Evolutionary conservation across 441 rosid species (phyloP), one percentile per base, ranked within the genome.

Genomic region (Mallotus repandus): DNA sequence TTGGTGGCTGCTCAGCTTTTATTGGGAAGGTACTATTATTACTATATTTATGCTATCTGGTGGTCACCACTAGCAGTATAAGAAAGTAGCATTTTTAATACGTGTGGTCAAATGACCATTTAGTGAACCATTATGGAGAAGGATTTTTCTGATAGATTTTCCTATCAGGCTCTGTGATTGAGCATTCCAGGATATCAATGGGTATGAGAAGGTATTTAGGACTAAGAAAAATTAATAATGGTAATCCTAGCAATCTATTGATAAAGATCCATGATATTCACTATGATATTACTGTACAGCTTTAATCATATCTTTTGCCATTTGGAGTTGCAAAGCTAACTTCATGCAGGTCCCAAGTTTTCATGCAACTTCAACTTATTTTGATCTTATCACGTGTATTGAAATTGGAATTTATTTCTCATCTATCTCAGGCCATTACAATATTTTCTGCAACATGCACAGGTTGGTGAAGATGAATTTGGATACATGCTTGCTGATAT

Each of bases 391-490:
- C 21, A 18, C 19, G 8, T 56, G 60, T 56, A 1, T 56, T 13
- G 21, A 56, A 25, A 21, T 6, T 56, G 32, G 8, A 1, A 38
- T 72, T 48, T 50, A 14, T 63, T 66, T 68, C 7, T 18, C 7
- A 14, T 71, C 32, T 32, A 45, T 43, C 19, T 61, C 46, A 69
- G 38, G 19, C 16, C 43, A 64, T 57, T 61, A 10, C 46, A 63
- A 68, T 75, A 43, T 72, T 74, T 70, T 69, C 9, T 71, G 35
- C 55, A 48, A 73, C 60, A 55, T 78, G 69, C 49, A 63, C 84
- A 95, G 99, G 98, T 94, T 53, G 98, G 99, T 63, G 98, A 89
- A 81, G 99, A 94, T 82, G 99, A 94, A 85, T 94, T 94, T 70
- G 99, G 98, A 9, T 89, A 89, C 82, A 91, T 95, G 99, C 96